Base-by-base conservation (phyloP, 2,329 filamentous ascomycete species). In the Penicillium thymicola region DNA sequence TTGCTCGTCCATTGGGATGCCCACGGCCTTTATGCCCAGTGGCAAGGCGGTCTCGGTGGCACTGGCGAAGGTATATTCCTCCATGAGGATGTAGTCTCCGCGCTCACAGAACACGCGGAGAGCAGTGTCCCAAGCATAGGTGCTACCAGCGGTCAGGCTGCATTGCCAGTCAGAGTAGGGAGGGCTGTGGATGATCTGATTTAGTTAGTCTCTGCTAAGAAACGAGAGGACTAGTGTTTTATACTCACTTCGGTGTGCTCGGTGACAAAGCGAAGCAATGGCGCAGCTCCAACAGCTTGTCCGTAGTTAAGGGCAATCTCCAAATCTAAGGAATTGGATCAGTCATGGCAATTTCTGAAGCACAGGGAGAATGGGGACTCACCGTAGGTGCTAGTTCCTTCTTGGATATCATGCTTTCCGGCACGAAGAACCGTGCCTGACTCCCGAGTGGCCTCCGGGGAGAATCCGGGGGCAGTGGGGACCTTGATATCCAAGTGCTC, bases 281-380 rank as follows among this genome's bases (percentile, higher is more conserved):
- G 94, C 4, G 91, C 89, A 11, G 90, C 85, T 18, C 94, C 94
- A 18, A 86, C 86, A 9, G 92, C 87, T 76, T 96, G 92, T 34
- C 89, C 90, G 72, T 99, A 99, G 77, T 99, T 97, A 72, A 97
- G 86, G 1, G 89, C 89, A 60, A 95, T 90, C 44, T 89, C 85
- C 50, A 99, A 84, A 76, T 99, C 94, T 78, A 74, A 51, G 65
- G 6, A 28, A 45, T 46, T 21, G 30, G 54, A 52, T 64, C 41
- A 65, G 58, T 45, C 32, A 18, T 36, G 8, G 7, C 23, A n/a
- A 40, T 30, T 46, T 13, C n/a, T 16, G 11, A 37, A 8, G 11
- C 32, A 32, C 2, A 21, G 30, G 44, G 30, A 58, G n/a, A 16
- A 37, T 6, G 21, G 25, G 3, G n/a, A 52, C 72, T 21, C 45